These are phyloP conservation scores for Apiospora pterosperma DNA, from an alignment of 2,329 filamentous ascomycete species.

Conservation along the genomic window DNA sequence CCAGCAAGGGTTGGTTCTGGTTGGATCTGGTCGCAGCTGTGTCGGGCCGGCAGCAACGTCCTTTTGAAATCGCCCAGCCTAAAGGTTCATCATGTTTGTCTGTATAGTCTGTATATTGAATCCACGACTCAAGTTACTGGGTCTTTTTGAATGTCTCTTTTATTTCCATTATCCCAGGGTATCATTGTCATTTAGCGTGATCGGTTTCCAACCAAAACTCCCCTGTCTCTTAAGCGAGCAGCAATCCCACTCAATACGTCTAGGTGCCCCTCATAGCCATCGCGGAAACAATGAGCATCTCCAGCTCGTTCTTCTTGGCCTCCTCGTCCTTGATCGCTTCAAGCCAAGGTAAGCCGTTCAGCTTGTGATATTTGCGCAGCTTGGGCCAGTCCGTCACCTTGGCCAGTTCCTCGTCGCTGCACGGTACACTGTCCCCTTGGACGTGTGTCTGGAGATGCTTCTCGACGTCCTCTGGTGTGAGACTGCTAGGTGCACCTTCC, in stretches of 20 bases:
- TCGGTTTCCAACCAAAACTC: background rate
- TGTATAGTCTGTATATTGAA: background rate
- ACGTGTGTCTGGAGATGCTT: conserved; percentile 60
- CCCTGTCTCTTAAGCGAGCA: background rate
- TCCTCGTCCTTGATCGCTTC: conserved; percentile 41
- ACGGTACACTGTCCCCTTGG: conserved; percentile 54
- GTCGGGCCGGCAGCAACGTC: conserved; percentile 1
- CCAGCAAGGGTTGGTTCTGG: background rate
- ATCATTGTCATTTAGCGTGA: background rate
- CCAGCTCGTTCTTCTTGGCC: conserved; percentile 53
- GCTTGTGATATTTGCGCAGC: conserved; percentile 83
- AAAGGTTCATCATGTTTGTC: background rate
- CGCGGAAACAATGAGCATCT: conserved; percentile 66
- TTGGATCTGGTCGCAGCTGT: background rate
- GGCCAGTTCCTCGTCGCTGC: conserved; percentile 62
- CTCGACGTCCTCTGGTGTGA: conserved; percentile 42
- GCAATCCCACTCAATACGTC: conserved; percentile 11
- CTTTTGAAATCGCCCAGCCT: background rate
- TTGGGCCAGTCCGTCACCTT: conserved; percentile 61
- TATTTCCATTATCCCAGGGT: background rate
- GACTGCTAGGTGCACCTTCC: background rate
- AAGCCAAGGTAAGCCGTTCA: conserved; percentile 58
- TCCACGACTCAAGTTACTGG: background rate
- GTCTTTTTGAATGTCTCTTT: background rate
- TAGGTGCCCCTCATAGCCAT: conserved; percentile 72